Base-by-base conservation (phyloP, 1,139 yeast species). In the Yarrowia galli region DNA sequence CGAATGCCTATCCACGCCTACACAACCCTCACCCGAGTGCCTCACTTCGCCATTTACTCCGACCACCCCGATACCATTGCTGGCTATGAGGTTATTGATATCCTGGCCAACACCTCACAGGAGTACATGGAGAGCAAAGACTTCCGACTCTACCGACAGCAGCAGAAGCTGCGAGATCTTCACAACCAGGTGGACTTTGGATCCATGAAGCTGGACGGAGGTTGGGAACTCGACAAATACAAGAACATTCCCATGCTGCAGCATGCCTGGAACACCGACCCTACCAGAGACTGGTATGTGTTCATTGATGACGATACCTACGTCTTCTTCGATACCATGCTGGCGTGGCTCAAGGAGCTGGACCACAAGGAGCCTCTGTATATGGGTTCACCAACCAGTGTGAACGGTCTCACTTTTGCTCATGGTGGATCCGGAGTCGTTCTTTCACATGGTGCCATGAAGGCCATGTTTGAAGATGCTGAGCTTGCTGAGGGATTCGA, bases 401-500 rank as follows among this genome's bases (percentile, higher is more conserved):
- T 68, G 22, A 71, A 69, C 15, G 69, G 67, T 13, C 40, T 69
- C 36, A 70, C 71, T 18, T 79, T 79, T 71, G 82, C 80, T 3
- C 80, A 79, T 67, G 81, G 81, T 4, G 81, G 81, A 9, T 73
- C 79, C 8, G 81, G 79, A 1, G 78, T 78, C 1, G 77, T 79
- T 6, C 68, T 79, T 12, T 78, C 81, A 4, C 71, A 73, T 1
- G 77, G 72, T 6, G 76, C 78, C 2, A 73, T 78, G 76, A 69
- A 73, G 40, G 70, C 69, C 53, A 74, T 74, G 16, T 72, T 75
- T 65, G 74, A 72, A 36, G 58, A 66, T 20, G 66, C 68, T 18
- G 25, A 35, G 25, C 16, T 70, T 18, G 68, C 51, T 16, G 69
- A 69, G 10, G 42, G 69, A 48, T 74, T 74, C 15, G 74, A 76